Evolutionary conservation across 768 basidiomycete genomes (phyloP).

Genomic region (Leucocoprinus birnbaumii): DNA sequence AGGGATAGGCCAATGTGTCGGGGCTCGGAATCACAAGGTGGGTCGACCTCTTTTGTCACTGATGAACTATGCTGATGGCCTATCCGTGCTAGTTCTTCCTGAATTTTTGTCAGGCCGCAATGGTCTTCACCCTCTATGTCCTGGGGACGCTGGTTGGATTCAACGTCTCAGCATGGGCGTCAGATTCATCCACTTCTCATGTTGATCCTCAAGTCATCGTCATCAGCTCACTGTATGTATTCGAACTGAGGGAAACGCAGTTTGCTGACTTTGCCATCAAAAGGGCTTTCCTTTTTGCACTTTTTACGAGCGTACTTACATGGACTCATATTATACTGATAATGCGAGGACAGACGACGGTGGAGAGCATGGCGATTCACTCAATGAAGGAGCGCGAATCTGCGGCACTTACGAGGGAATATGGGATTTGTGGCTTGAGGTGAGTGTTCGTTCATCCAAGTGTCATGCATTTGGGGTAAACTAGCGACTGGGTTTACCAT

Average conservation of each 20-base stretch:
- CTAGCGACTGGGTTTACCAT: background rate
- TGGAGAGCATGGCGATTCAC: slow-evolving; percentile 66
- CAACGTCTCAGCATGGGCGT: slow-evolving; percentile 12
- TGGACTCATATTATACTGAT: slow-evolving; percentile 61
- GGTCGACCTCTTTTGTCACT: background rate
- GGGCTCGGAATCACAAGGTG: slow-evolving; percentile 88
- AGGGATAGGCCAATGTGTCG: slow-evolving; percentile 96
- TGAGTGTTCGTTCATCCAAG: slow-evolving; percentile 26
- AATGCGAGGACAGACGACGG: slow-evolving; percentile 65
- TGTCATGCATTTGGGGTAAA: background rate
- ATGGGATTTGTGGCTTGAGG: slow-evolving; percentile 53
- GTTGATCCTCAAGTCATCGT: slow-evolving; percentile 71
- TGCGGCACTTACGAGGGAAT: slow-evolving; percentile 43
- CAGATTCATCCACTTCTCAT: slow-evolving; percentile 13
- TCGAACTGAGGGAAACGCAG: no score
- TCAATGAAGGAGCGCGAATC: slow-evolving; percentile 66
- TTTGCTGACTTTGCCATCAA: background rate
- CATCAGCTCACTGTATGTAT: slow-evolving; percentile 70
- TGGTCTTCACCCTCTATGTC: slow-evolving; percentile 59
- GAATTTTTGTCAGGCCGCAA: slow-evolving; percentile 69
- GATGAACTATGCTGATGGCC: background rate
- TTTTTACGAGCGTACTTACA: slow-evolving; percentile 65
- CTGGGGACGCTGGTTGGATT: slow-evolving; percentile 48
- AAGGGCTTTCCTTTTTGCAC: slow-evolving; percentile 66
- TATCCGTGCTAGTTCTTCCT: slow-evolving; percentile 67